Conservation (phyloP, 345 rosid genomes). For the Mercurialis annua region DNA sequence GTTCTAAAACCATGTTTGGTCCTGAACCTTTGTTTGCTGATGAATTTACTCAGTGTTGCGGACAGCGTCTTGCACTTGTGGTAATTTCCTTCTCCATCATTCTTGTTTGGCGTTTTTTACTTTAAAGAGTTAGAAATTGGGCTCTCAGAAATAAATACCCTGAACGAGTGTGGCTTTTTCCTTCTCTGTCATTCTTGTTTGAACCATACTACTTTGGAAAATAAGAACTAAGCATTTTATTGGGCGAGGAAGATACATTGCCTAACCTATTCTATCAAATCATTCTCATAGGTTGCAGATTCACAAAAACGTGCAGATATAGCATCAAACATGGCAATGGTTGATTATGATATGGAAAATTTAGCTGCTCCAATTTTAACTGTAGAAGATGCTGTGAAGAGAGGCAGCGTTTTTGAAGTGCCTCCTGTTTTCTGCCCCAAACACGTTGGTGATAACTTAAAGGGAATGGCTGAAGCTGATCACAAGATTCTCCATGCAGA, state of each 20-base stretch:
- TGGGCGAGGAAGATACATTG: not conserved
- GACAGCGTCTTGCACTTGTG: constrained; percentile 75
- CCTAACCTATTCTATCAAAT: constrained; percentile 10
- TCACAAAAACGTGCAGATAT: constrained; percentile 74
- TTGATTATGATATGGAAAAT: constrained; percentile 57
- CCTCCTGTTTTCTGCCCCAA: constrained; percentile 51
- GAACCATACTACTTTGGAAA: no score
- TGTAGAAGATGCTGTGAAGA: constrained; percentile 75
- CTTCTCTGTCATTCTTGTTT: no score
- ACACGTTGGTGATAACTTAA: constrained; percentile 57
- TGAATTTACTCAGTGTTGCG: constrained; percentile 53
- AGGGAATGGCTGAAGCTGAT: constrained; percentile 87
- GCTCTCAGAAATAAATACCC: no score
- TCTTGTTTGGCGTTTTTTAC: not conserved
- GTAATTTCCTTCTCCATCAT: constrained; percentile 35
- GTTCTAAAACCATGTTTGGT: constrained; percentile 42
- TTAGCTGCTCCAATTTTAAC: constrained; percentile 61
- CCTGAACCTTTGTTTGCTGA: constrained; percentile 61
- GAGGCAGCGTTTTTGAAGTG: constrained; percentile 67
- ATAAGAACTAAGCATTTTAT: not conserved
- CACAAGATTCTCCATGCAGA: constrained; percentile 56
- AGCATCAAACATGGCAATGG: constrained; percentile 57
- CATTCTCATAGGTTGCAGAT: constrained; percentile 65
- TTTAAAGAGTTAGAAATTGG: not conserved
- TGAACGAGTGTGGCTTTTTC: no score